Conservation (phyloP, 1,284 basidiomycete species). For the Leccinum pallidistipes region DNA sequence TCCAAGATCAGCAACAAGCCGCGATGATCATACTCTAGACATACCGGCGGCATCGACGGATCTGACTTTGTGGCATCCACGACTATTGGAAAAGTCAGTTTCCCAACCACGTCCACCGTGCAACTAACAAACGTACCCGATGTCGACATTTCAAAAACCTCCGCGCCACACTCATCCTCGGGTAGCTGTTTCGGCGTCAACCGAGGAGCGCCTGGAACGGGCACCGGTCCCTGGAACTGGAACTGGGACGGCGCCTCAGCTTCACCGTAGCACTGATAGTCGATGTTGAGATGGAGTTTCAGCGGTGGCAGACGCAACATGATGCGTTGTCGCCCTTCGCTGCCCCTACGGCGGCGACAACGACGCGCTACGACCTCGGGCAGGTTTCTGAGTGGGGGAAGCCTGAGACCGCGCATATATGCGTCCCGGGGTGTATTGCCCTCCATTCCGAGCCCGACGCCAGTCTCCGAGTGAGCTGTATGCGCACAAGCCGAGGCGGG, state of each 20-base stretch:
- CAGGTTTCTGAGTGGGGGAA: slow-evolving; percentile 3
- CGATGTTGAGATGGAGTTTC: slow-evolving; percentile 7
- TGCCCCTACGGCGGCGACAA: slow-evolving; percentile 2
- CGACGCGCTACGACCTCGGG: not conserved
- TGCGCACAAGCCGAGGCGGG: not conserved
- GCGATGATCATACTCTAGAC: slow-evolving; percentile 1
- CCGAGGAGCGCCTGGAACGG: slow-evolving; percentile 25
- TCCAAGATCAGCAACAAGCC: slow-evolving; percentile 2
- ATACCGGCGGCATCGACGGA: slow-evolving; percentile 19
- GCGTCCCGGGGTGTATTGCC: not conserved
- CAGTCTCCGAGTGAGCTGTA: no score
- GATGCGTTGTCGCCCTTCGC: slow-evolving; percentile 7
- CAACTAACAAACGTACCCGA: slow-evolving; percentile 15
- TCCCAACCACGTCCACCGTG: not conserved
- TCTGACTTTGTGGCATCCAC: not conserved
- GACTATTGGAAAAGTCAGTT: slow-evolving; percentile 1
- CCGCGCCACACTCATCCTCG: slow-evolving; percentile 21
- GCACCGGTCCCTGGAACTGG: not conserved
- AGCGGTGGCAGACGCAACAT: slow-evolving; percentile 23
- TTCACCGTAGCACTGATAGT: not conserved
- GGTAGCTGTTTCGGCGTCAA: slow-evolving; percentile 28
- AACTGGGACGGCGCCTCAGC: not conserved
- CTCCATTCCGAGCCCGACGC: not conserved
- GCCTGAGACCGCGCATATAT: slow-evolving; percentile 11
- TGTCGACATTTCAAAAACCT: slow-evolving; percentile 10